Conservation (phyloP, 2,329 filamentous ascomycete genomes). For the Colletotrichum eleusines region DNA sequence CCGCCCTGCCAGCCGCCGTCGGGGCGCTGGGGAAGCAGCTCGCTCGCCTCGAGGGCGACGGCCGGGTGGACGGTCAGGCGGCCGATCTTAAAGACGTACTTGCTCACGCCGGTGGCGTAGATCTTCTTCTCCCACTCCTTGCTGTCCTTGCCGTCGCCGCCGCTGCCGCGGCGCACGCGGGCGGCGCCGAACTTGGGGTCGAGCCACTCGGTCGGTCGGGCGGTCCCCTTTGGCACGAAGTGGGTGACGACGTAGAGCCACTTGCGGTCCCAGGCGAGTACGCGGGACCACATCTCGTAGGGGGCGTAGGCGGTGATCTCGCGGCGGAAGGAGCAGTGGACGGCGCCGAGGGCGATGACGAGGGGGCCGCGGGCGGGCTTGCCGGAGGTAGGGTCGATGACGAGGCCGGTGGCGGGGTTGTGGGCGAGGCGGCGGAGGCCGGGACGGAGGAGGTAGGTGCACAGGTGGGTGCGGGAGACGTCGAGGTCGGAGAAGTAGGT, state of each 20-base stretch:
- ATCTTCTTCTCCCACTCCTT: constrained; percentile 71
- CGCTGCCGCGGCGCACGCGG: constrained; percentile 32
- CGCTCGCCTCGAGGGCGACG: constrained; percentile 76
- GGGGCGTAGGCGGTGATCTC: constrained; percentile 77
- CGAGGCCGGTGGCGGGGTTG: constrained; percentile 63
- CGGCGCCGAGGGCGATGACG: constrained; percentile 77
- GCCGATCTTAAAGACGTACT: constrained; percentile 87
- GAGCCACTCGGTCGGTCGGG: constrained; percentile 66
- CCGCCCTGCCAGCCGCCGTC: constrained; percentile 72
- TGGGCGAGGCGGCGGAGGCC: constrained; percentile 65
- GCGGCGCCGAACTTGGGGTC: constrained; percentile 59
- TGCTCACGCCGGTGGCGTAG: constrained; percentile 78
- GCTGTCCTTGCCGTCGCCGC: constrained; percentile 53
- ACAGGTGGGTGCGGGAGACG: constrained; percentile 82
- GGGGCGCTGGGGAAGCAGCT: constrained; percentile 80
- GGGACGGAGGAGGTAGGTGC: constrained; percentile 74
- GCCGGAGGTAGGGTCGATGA: constrained; percentile 61
- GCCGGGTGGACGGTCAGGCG: constrained; percentile 88
- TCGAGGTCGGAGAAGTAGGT: constrained; percentile 93
- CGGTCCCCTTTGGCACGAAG: constrained; percentile 74
- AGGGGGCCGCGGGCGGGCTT: constrained; percentile 66
- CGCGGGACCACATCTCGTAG: constrained; percentile 80
- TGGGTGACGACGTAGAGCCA: constrained; percentile 84
- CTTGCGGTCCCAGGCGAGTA: constrained; percentile 83
- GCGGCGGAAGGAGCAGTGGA: constrained; percentile 78